Percentiles rank a stretch among this genome's conserved stretches.
phyloP scores from a whole-genome alignment of 495 filamentous ascomycete genomes.

The Acidomyces sp. region DNA sequence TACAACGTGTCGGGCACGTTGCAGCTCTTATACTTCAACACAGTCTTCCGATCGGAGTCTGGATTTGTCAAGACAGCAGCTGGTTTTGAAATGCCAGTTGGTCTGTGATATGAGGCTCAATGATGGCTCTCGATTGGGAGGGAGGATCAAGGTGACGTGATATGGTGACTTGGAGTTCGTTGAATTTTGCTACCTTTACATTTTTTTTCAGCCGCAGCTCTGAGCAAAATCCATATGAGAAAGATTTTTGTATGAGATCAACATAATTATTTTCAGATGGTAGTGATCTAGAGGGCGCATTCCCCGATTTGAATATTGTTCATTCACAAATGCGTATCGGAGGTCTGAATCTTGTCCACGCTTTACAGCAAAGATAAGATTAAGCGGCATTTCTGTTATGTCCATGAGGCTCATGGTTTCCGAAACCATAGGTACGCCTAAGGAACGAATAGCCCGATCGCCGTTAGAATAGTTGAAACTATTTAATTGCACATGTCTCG shows the following conservation, averaged over 20 bases:
- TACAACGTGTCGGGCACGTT: too few species aligned
- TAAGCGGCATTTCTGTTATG: constrained; percentile 24
- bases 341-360: constrained; percentile 24
- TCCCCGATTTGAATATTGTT: constrained; percentile 16
- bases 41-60: too few species aligned
- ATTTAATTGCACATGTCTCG: constrained; percentile 20
- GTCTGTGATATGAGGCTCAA: too few species aligned
- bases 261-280: constrained; percentile 1
- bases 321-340: constrained; percentile 25
- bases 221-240: too few species aligned
- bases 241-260: not conserved
- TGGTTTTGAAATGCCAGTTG: too few species aligned
- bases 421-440: constrained; percentile 27
- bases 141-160: too few species aligned
- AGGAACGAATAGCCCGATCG: constrained; percentile 25
- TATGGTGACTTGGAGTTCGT: too few species aligned
- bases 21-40: too few species aligned
- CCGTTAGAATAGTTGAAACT: constrained; percentile 29
- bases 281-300: constrained; percentile 5
- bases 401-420: constrained; percentile 25
- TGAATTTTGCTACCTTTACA: too few species aligned
- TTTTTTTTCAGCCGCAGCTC: too few species aligned
- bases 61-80: too few species aligned
- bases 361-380: constrained; percentile 26
- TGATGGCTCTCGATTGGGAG: too few species aligned